Percentiles rank a stretch among this genome's conserved stretches.
Evolutionary conservation across 371 early-diverging fungal species (phyloP).

Genomic region (Haplosporangium sp.): DNA sequence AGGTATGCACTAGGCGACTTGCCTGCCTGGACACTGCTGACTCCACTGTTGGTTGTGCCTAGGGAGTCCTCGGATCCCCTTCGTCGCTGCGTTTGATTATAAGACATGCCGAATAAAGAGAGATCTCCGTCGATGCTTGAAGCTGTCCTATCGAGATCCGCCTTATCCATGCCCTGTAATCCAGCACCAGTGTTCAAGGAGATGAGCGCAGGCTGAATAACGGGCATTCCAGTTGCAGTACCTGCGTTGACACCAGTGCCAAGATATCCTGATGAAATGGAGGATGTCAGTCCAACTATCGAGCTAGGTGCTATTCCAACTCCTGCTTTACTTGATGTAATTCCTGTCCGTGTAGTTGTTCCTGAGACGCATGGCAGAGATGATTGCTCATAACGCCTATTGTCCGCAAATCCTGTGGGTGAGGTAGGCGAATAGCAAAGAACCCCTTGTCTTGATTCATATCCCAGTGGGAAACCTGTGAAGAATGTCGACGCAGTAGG

Average conservation of each 20-base stretch:
- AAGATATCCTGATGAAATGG: background rate
- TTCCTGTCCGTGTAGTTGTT: too few species aligned
- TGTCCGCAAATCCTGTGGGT: background rate
- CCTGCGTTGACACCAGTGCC: background rate
- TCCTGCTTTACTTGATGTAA: too few species aligned
- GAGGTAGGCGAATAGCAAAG: background rate
- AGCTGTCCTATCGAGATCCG: background rate
- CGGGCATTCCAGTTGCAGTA: background rate
- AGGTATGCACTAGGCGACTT: background rate
- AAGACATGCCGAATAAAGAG: background rate
- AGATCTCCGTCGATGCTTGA: background rate
- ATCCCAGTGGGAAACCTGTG: too few species aligned
- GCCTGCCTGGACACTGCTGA: background rate
- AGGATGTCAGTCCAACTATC: background rate
- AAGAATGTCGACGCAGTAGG: too few species aligned
- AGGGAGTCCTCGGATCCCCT: constrained; percentile 25
- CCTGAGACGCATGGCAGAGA: background rate
- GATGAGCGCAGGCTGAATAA: constrained; percentile 10
- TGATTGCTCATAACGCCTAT: background rate
- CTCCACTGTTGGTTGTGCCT: constrained; percentile 9
- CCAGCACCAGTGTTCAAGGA: constrained; percentile 30
- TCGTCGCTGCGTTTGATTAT: background rate
- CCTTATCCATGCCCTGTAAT: constrained; percentile 16
- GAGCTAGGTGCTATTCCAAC: too few species aligned
- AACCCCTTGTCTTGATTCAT: background rate